phyloP scores from a whole-genome alignment of 1,139 yeast species.

The Hyphopichia khmerensis region DNA sequence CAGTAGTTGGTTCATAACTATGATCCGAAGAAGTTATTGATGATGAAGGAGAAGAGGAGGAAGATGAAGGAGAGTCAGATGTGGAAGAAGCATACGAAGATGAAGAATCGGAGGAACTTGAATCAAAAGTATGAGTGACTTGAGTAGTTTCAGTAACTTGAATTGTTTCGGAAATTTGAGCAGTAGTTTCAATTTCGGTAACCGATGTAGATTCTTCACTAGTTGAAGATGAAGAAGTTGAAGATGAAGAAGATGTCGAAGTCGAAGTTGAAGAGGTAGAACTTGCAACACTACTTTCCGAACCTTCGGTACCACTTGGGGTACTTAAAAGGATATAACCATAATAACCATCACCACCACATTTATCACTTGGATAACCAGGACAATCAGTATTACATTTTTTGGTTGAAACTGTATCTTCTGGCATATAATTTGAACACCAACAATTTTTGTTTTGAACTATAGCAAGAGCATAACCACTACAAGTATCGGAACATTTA shows the following conservation, averaged over 20 bases:
- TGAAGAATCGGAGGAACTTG: constrained; percentile 11
- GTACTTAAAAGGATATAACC: constrained; percentile 34
- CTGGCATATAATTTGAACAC: constrained; percentile 59
- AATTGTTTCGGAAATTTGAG: constrained; percentile 14
- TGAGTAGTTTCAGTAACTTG: constrained; percentile 11
- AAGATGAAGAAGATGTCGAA: constrained; percentile 11
- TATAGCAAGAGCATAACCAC: constrained; percentile 50
- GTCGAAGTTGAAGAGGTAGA: constrained; percentile 9
- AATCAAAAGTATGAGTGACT: constrained; percentile 14
- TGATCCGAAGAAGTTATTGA: neutral
- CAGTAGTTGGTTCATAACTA: constrained; percentile 13
- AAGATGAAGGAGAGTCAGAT: constrained; percentile 2
- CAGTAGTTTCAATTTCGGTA: constrained; percentile 1
- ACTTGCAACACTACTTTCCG: constrained; percentile 9
- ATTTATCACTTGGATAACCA: constrained; percentile 35
- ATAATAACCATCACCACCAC: constrained; percentile 32
- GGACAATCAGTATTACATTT: constrained; percentile 55
- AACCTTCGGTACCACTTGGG: constrained; percentile 19
- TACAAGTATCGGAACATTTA: constrained; percentile 48
- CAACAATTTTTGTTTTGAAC: constrained; percentile 54
- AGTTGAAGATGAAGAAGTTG: constrained; percentile 7
- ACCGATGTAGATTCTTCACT: neutral
- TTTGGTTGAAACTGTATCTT: constrained; percentile 24
- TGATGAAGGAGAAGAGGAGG: constrained; percentile 5
- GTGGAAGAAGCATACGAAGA: constrained; percentile 6